A percentile compares a stretch with the other conserved stretches of the same genome.
Evolutionary conservation across 129 eudicot genomes (phyloP).

Genomic region (Deinandra increscens): DNA sequence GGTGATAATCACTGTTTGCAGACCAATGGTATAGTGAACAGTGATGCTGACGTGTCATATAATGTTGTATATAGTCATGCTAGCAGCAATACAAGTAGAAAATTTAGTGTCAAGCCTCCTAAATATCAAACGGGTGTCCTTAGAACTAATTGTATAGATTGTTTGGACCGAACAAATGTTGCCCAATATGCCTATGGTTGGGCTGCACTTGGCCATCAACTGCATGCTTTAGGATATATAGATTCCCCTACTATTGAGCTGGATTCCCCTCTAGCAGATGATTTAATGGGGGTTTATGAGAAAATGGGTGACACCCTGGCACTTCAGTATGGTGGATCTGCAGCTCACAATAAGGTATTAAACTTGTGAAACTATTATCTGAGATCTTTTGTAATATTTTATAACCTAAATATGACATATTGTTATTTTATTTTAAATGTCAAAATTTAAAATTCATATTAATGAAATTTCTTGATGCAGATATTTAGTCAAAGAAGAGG

Average conservation of each 20-base stretch:
- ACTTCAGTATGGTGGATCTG: constrained; percentile 94
- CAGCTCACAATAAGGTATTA: constrained; percentile 95
- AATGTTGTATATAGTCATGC: constrained; percentile 18
- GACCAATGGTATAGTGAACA: constrained; percentile 21
- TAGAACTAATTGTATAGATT: constrained; percentile 95
- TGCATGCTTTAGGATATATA: constrained; percentile 72
- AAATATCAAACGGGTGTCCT: constrained; percentile 78
- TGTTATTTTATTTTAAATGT: constrained; percentile 7
- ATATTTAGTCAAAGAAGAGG: constrained; percentile 94
- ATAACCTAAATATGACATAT: background rate
- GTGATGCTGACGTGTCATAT: constrained; percentile 21
- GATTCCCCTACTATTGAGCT: constrained; percentile 48
- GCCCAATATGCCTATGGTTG: constrained; percentile 95
- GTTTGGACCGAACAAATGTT: constrained; percentile 96
- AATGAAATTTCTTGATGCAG: constrained; percentile 34
- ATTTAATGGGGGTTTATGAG: constrained; percentile 79
- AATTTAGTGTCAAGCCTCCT: constrained; percentile 38
- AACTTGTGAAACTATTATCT: background rate
- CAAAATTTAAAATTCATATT: background rate
- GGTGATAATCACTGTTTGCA: constrained; percentile 35
- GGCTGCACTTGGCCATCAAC: constrained; percentile 91
- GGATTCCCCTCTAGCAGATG: constrained; percentile 70
- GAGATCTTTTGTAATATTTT: background rate
- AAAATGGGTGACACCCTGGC: constrained; percentile 98
- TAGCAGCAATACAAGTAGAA: constrained; percentile 20